These are phyloP conservation scores for Carex kokanica DNA, from an alignment of 176 grass and related monocot species.

Conservation along the genomic window DNA sequence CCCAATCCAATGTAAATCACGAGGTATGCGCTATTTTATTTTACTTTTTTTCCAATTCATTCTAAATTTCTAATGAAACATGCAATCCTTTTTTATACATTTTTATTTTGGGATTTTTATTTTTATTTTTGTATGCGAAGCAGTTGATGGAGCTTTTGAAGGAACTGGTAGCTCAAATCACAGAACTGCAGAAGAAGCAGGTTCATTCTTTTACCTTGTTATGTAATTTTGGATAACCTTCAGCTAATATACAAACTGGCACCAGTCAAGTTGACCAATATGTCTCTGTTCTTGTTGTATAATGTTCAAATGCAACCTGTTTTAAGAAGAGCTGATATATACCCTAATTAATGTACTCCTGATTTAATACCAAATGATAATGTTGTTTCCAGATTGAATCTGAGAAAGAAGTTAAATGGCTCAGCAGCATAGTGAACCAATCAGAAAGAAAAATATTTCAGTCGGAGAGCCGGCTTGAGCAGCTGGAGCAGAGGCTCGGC, in stretches of 20 bases:
- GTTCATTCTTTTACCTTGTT: slow-evolving; percentile 28
- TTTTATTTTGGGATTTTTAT: slow-evolving; percentile 27
- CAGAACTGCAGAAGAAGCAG: slow-evolving; percentile 61
- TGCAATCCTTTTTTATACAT: not conserved
- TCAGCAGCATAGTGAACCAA: slow-evolving; percentile 45
- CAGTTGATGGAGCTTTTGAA: slow-evolving; percentile 57
- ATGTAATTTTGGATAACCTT: not conserved
- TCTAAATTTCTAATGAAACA: not conserved
- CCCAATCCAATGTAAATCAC: slow-evolving; percentile 3
- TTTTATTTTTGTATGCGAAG: slow-evolving; percentile 24
- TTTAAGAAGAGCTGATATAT: not conserved
- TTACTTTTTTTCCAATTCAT: not conserved
- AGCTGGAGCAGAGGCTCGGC: slow-evolving; percentile 46
- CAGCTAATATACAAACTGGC: not conserved
- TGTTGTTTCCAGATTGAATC: slow-evolving; percentile 48
- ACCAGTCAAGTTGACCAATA: not conserved
- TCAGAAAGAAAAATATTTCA: slow-evolving; percentile 47
- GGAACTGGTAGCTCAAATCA: slow-evolving; percentile 38
- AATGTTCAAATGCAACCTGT: not conserved
- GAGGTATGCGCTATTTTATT: not conserved
- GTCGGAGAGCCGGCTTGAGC: slow-evolving; percentile 45
- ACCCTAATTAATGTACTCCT: not conserved
- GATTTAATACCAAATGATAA: not conserved
- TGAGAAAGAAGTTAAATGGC: slow-evolving; percentile 55
- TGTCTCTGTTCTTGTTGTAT: not conserved